phyloP scores from a whole-genome alignment of 2,329 filamentous ascomycete genomes.

The Penicillium sp. region DNA sequence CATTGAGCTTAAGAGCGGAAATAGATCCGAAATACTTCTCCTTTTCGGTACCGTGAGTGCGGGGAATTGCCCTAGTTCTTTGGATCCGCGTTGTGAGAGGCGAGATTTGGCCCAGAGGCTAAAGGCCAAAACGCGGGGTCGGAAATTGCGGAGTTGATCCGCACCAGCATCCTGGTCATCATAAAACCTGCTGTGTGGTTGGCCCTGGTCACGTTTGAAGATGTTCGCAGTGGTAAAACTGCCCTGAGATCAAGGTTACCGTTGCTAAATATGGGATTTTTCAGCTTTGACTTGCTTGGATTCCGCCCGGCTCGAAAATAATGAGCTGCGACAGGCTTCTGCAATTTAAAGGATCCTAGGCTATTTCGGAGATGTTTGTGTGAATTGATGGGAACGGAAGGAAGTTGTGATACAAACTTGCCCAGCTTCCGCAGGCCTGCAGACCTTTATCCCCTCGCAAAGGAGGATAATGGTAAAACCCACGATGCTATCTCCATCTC shows the following conservation, averaged over 20 bases:
- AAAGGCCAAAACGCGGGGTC: background rate
- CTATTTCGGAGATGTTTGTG: no score
- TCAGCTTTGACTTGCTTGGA: no score
- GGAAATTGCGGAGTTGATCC: background rate
- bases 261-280: background rate
- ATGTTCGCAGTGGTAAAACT: background rate
- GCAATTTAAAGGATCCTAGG: no score
- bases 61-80: background rate
- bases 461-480: no score
- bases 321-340: no score
- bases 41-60: background rate
- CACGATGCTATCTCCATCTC: no score
- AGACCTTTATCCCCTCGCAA: no score
- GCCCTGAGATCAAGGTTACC: background rate
- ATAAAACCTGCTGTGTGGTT: background rate
- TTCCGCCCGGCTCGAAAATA: no score
- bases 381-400: no score
- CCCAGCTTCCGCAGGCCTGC: no score
- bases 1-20: conserved; percentile 1
- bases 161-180: background rate
- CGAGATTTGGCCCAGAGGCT: background rate
- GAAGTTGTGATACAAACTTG: no score
- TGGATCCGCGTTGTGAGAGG: background rate
- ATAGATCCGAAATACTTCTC: background rate
- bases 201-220: background rate